Percentiles rank a stretch among this genome's conserved stretches.
phyloP scores from a whole-genome alignment of 2,329 filamentous ascomycete species.

The Didymella exigua region DNA sequence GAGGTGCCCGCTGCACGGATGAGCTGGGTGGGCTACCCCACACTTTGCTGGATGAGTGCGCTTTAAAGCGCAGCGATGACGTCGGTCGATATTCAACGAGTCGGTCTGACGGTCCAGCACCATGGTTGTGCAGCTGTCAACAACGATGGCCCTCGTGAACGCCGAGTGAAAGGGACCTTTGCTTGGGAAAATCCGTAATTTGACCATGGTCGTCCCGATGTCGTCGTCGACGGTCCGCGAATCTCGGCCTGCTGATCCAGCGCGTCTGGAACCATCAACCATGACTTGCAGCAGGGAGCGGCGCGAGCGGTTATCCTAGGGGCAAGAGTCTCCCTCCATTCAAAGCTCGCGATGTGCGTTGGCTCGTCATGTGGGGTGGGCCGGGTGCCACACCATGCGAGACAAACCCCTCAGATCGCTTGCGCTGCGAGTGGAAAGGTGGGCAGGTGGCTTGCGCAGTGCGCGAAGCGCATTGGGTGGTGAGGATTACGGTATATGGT shows the following conservation, averaged over 20 bases:
- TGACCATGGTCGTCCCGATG: background rate
- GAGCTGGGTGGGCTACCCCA: conserved; percentile 15
- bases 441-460: conserved; percentile 29
- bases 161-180: background rate
- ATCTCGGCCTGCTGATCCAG: conserved; percentile 28
- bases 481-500: conserved; percentile 9
- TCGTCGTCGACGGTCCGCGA: conserved; percentile 14
- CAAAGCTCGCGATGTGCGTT: background rate
- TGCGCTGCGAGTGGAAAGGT: conserved; percentile 21
- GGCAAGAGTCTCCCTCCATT: background rate
- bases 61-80: conserved; percentile 1
- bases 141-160: background rate
- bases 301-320: conserved; percentile 18
- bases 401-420: conserved; percentile 1
- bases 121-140: background rate
- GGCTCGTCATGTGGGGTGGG: conserved; percentile 26
- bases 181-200: background rate
- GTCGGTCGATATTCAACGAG: background rate
- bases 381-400: conserved; percentile 14
- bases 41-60: conserved; percentile 1
- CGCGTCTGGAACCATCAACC: conserved; percentile 26
- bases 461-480: conserved; percentile 11
- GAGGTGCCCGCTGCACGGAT: conserved; percentile 2
- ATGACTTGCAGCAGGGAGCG: conserved; percentile 36
- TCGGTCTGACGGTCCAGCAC: background rate